Evolutionary conservation across 331 rosid species (phyloP), one percentile per base, ranked within the genome.

Genomic region (Saraca asoca): DNA sequence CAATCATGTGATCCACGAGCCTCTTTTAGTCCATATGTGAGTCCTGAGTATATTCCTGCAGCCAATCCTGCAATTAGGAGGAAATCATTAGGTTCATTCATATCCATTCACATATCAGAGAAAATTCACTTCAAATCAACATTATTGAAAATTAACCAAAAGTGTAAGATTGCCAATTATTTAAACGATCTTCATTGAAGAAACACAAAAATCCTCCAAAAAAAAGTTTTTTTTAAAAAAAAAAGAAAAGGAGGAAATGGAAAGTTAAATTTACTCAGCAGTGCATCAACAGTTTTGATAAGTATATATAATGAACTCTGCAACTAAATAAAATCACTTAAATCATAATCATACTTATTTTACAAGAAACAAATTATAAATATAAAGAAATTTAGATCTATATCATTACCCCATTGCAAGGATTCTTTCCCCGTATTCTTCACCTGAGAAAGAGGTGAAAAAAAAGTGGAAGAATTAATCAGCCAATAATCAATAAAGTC

Each of bases 1-100:
- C 94, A 93, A 56, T 89, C 98, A 67, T 89, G 95, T 35, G 86
- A 73, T 15, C 98, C 98, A 18, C 96, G 89, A 55, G 91, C 91
- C 81, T 92, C 98, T 68, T 76, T 79, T 66, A 92, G 82, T 56
- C 91, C 96, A 78, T 87, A 89, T 12, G 95, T 87, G 51, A 89
- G 90, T 24, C 96, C 95, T 14, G 98, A 87, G 71, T 89, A 86
- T 17, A 93, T 70, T 51, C 96, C 96, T 14, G 96, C 96, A 64
- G 90, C 91, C 75, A 87, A 69, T 41, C 98, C 95, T 93, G 72
- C 72, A 71, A 41, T 62, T 63, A 14, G 18, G 34, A 49, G 55
- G 13, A 34, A 51, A 35, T 7, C 12, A 29, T 57, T 8, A 72
- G 66, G 20, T 35, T 35, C 45, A 67, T 2, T 24, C 31, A 12